Conservation (phyloP, 1,284 basidiomycete species). For the Xerocomus amazonicus region DNA sequence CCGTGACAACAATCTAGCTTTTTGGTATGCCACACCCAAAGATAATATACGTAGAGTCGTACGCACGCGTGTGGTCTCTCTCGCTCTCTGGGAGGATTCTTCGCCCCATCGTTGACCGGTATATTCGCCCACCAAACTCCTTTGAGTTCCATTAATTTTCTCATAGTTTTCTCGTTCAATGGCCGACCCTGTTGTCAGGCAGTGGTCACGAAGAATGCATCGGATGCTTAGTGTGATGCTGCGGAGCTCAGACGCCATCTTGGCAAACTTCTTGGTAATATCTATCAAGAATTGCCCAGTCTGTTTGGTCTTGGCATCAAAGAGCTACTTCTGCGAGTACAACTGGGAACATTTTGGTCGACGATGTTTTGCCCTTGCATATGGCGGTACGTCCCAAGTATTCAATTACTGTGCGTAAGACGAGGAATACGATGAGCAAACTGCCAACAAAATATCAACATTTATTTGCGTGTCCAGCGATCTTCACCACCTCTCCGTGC, state of each 20-base stretch:
- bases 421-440: not conserved
- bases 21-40: constrained; percentile 70
- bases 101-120: constrained; percentile 79
- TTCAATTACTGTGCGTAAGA: not conserved
- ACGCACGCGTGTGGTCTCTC: constrained; percentile 81
- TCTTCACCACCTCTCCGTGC: constrained; percentile 64
- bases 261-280: not conserved
- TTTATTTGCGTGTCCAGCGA: constrained; percentile 65
- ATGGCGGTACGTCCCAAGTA: not conserved
- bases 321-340: not conserved
- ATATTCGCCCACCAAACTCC: constrained; percentile 22
- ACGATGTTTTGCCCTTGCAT: not conserved
- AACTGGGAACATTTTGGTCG: not conserved
- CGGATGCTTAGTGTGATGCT: constrained; percentile 62
- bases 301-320: not conserved
- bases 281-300: not conserved
- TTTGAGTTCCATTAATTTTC: constrained; percentile 3
- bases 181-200: constrained; percentile 59
- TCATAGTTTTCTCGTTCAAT: constrained; percentile 80
- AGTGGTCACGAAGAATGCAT: constrained; percentile 45
- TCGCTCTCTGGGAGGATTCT: constrained; percentile 86
- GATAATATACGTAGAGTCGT: constrained; percentile 91
- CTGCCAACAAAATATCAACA: not conserved
- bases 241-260: not conserved
- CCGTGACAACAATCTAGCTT: constrained; percentile 48